These are phyloP conservation scores for Hypoxylon trugodes DNA, from an alignment of 495 filamentous ascomycete species.

Conservation along the genomic window DNA sequence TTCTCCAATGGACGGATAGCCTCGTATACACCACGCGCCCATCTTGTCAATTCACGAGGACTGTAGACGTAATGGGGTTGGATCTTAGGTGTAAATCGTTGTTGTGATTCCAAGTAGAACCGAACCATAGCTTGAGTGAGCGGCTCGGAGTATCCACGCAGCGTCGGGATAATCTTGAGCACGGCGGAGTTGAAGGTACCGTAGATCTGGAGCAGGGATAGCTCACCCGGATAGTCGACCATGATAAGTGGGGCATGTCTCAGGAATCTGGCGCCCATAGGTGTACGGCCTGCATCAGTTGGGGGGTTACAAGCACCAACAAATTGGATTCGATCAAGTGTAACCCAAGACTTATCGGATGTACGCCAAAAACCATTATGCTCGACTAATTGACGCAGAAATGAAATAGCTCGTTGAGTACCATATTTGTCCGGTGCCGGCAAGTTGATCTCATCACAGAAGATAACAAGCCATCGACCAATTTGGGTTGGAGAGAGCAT, in stretches of 20 bases:
- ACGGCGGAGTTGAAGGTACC: constrained; percentile 97
- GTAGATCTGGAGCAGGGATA: constrained; percentile 94
- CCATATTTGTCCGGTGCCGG: constrained; percentile 98
- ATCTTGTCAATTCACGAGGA: constrained; percentile 95
- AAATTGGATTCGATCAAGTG: constrained; percentile 96
- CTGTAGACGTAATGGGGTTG: constrained; percentile 99
- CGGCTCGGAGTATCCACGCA: constrained; percentile 93
- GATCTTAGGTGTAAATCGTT: constrained; percentile 91
- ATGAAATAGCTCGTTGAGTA: constrained; percentile 95
- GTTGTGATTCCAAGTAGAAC: constrained; percentile 93
- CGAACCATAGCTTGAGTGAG: constrained; percentile 98
- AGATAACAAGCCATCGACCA: constrained; percentile 96
- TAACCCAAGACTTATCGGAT: constrained; percentile 97
- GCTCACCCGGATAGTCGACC: constrained; percentile 98
- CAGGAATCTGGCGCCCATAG: constrained; percentile 91
- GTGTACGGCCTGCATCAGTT: constrained; percentile 96
- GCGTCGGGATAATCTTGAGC: constrained; percentile 92
- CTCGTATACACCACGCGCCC: constrained; percentile 97
- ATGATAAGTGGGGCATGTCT: constrained; percentile 96
- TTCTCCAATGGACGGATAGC: constrained; percentile 91
- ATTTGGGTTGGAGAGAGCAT: constrained; percentile 96
- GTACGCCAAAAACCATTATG: constrained; percentile 99
- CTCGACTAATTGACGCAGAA: constrained; percentile 95
- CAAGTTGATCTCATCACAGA: constrained; percentile 99
- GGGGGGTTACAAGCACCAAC: constrained; percentile 99